Conservation (phyloP, 805 yeast genomes). For the Candida berthetii region DNA sequence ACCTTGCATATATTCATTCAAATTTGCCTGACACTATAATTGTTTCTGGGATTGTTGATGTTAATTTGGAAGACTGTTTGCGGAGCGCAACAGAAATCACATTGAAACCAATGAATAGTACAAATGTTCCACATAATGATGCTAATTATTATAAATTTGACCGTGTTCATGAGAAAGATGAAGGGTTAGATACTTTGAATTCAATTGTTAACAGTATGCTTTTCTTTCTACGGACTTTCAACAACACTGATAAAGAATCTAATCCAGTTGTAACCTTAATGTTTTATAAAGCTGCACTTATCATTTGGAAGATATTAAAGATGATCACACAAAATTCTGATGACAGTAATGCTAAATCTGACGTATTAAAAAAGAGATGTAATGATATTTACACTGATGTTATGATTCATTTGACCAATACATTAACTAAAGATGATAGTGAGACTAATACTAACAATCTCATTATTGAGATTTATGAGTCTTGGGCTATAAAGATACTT, state of each 20-base stretch:
- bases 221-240: neutral
- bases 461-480: neutral
- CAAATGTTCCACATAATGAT: too few species aligned
- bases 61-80: neutral
- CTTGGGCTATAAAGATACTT: neutral
- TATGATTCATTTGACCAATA: too few species aligned
- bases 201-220: neutral
- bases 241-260: neutral
- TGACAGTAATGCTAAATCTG: too few species aligned
- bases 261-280: constrained; percentile 1
- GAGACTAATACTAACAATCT: neutral
- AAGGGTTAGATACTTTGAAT: neutral
- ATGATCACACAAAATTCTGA: too few species aligned
- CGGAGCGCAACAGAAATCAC: neutral
- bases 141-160: too few species aligned
- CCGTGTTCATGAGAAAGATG: neutral
- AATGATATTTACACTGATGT: too few species aligned
- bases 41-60: neutral
- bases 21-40: constrained; percentile 1
- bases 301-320: neutral
- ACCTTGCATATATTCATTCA: constrained; percentile 1
- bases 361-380: too few species aligned
- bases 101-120: neutral
- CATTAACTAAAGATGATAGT: neutral
- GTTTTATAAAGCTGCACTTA: neutral